A percentile compares a stretch with the other conserved stretches of the same genome.
These are phyloP conservation scores for Tolypocladium cylindrosporum DNA, from an alignment of 2,329 filamentous ascomycete genomes.

Conservation along the genomic window DNA sequence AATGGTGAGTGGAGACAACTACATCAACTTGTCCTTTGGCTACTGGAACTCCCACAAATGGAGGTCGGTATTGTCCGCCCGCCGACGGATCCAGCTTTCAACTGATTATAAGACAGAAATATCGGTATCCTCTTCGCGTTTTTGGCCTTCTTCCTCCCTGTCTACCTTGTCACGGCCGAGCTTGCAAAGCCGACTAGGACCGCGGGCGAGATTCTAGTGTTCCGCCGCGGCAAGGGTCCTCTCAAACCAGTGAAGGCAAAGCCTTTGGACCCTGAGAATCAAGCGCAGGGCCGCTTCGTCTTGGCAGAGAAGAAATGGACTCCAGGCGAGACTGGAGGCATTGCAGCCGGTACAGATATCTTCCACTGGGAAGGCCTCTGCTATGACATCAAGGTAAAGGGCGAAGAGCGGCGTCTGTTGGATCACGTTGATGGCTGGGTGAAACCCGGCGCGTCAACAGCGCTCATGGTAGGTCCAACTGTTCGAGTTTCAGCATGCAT, in stretches of 20 bases:
- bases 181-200: slow-evolving; percentile 57
- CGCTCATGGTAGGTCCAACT: slow-evolving; percentile 46
- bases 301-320: slow-evolving; percentile 30
- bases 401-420: slow-evolving; percentile 62
- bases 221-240: slow-evolving; percentile 50
- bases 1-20: slow-evolving; percentile 47
- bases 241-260: slow-evolving; percentile 41
- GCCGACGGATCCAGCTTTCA: too few relatives aligned
- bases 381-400: slow-evolving; percentile 70
- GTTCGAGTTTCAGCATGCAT: too few relatives aligned
- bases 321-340: slow-evolving; percentile 27
- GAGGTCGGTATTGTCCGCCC: slow-evolving; percentile 15
- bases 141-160: slow-evolving; percentile 47
- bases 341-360: slow-evolving; percentile 54
- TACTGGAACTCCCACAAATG: slow-evolving; percentile 53
- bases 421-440: slow-evolving; percentile 89
- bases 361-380: slow-evolving; percentile 83
- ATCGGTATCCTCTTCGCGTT: slow-evolving; percentile 60
- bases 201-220: slow-evolving; percentile 68
- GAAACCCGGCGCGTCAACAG: slow-evolving; percentile 85
- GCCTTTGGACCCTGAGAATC: slow-evolving; percentile 42
- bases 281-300: slow-evolving; percentile 46
- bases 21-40: slow-evolving; percentile 41
- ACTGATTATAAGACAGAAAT: slow-evolving; percentile 33
- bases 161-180: slow-evolving; percentile 57